Evolutionary conservation across 2,329 filamentous ascomycete species (phyloP).

Genomic region (Trichocomaceae sp.): DNA sequence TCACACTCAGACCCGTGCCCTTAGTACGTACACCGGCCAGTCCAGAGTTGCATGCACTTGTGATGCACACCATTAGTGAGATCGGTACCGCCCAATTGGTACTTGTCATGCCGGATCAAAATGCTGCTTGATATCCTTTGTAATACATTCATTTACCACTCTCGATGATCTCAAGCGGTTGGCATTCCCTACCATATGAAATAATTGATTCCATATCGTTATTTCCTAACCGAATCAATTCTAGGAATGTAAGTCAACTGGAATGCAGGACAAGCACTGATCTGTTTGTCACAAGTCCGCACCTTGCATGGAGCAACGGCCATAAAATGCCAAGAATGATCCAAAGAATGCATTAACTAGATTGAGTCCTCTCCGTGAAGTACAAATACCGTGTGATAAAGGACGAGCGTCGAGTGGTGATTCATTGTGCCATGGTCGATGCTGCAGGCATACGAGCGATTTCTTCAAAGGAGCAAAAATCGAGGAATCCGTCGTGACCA

Average conservation of each 20-base stretch:
- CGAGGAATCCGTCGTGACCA: no score
- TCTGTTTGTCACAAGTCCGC: background rate
- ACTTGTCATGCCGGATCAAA: background rate
- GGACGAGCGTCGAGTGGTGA: background rate
- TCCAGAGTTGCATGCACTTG: background rate
- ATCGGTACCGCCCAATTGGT: conserved; percentile 4
- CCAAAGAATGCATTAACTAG: background rate
- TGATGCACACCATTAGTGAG: background rate
- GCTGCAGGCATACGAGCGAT: background rate
- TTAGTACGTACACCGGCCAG: background rate
- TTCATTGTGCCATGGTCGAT: background rate
- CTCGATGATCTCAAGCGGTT: background rate
- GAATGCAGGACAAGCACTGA: background rate
- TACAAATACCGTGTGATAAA: background rate
- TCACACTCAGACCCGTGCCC: background rate
- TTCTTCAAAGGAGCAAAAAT: background rate
- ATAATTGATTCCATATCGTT: conserved; percentile 14
- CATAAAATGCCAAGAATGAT: background rate
- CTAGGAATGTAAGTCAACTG: background rate
- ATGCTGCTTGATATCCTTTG: background rate
- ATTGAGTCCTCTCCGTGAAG: background rate
- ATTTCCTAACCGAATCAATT: background rate
- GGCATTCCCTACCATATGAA: conserved; percentile 34
- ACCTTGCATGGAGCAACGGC: background rate
- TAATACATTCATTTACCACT: background rate